Evolutionary conservation across 2,329 filamentous ascomycete species (phyloP).

Genomic region (Pseudocercospora fuligena): DNA sequence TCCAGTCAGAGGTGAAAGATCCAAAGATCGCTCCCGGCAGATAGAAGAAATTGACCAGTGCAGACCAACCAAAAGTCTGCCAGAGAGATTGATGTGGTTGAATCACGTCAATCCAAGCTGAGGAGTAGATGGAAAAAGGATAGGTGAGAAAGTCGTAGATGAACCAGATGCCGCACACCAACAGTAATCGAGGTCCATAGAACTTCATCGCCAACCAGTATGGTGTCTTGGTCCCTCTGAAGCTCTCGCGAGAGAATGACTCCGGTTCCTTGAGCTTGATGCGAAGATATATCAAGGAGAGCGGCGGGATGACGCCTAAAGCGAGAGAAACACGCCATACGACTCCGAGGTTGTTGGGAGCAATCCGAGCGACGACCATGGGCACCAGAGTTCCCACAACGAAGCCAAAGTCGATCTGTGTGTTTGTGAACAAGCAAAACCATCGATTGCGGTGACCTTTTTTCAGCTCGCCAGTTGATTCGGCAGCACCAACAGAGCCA

Average conservation of each 20-base stretch:
- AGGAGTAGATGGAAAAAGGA: conserved; percentile 84
- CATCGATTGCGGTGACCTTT: conserved; percentile 77
- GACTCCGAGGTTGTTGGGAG: conserved; percentile 64
- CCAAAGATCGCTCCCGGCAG: conserved; percentile 81
- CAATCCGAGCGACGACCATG: conserved; percentile 57
- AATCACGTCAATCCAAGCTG: conserved; percentile 73
- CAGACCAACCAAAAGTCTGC: conserved; percentile 85
- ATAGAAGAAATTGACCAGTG: conserved; percentile 86
- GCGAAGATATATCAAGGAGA: conserved; percentile 72
- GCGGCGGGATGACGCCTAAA: conserved; percentile 76
- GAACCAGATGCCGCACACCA: conserved; percentile 81
- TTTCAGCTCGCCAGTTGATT: conserved; percentile 82
- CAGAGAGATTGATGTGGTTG: conserved; percentile 66
- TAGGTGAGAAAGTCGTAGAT: conserved; percentile 81
- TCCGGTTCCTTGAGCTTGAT: conserved; percentile 78
- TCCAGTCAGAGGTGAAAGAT: conserved; percentile 74
- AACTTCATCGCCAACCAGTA: conserved; percentile 61
- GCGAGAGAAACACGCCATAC: conserved; percentile 85
- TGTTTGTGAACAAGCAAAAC: conserved; percentile 80
- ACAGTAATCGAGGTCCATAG: conserved; percentile 73
- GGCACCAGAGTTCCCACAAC: conserved; percentile 80
- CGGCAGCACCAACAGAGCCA: conserved; percentile 81
- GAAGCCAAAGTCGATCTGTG: conserved; percentile 84
- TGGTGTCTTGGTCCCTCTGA: conserved; percentile 61
- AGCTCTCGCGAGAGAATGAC: conserved; percentile 72